Percentiles rank a stretch among this genome's conserved stretches.
Conservation (phyloP, 2,329 filamentous ascomycete species). For the Phyllosticta citribraziliensis region DNA sequence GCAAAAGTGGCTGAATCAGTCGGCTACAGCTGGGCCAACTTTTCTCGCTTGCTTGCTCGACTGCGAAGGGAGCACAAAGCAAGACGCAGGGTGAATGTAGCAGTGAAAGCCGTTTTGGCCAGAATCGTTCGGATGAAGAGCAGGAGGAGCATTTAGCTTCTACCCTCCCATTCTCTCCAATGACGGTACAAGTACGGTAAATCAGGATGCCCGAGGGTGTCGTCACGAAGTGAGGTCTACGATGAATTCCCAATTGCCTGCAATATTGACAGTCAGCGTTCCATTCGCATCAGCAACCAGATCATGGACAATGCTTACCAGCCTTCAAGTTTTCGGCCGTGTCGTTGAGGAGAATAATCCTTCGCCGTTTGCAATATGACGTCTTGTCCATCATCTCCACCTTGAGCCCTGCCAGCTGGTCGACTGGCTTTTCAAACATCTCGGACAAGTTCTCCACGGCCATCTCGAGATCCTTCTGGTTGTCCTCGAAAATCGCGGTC, state of each 20-base stretch:
- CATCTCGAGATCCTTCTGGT: conserved; percentile 96
- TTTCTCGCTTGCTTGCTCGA: too few relatives aligned
- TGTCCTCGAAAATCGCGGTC: conserved; percentile 96
- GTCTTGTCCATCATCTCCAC: conserved; percentile 99
- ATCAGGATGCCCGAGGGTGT: too few relatives aligned
- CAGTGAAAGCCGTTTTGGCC: too few relatives aligned
- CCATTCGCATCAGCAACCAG: background rate
- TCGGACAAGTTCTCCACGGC: conserved; percentile 94
- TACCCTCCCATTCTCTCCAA: too few relatives aligned
- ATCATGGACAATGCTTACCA: conserved; percentile 46
- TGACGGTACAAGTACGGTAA: too few relatives aligned
- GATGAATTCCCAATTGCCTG: conserved; percentile 10
- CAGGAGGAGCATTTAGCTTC: too few relatives aligned
- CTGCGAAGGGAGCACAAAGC: too few relatives aligned
- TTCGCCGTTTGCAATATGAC: conserved; percentile 85
- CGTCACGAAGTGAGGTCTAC: conserved; percentile 7
- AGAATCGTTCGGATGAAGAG: too few relatives aligned
- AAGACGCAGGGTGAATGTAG: too few relatives aligned
- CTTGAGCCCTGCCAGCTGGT: conserved; percentile 75
- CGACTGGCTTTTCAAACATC: conserved; percentile 97
- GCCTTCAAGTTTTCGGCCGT: conserved; percentile 87
- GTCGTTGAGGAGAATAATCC: conserved; percentile 81
- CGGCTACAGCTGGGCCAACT: too few relatives aligned
- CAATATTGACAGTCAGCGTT: background rate
- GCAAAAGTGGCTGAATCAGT: too few relatives aligned